Evolutionary conservation across 116 monocot species (phyloP).

Genomic region (Cymodocea nodosa): DNA sequence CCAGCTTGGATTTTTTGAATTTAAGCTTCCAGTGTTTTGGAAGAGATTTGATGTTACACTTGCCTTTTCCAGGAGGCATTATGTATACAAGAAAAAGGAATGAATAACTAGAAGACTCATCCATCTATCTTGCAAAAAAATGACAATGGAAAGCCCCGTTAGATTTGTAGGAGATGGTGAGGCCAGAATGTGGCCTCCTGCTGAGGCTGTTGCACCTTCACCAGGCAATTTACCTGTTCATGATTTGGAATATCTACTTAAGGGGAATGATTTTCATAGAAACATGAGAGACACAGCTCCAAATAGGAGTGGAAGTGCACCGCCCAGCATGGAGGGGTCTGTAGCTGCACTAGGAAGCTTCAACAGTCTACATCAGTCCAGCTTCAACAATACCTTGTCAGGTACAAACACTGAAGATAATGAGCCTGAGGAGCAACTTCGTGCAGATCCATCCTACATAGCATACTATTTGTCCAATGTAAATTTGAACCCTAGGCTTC

Average conservation of each 20-base stretch:
- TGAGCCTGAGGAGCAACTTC: slow-evolving; percentile 56
- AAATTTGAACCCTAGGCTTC: slow-evolving; percentile 90
- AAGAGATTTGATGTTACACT: too few species aligned
- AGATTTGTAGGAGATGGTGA: slow-evolving; percentile 34
- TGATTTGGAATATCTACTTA: slow-evolving; percentile 37
- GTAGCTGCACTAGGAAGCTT: slow-evolving; percentile 37
- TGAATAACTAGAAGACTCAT: too few species aligned
- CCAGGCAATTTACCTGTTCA: slow-evolving; percentile 22
- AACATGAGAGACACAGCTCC: slow-evolving; percentile 27
- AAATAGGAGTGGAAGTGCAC: slow-evolving; percentile 85
- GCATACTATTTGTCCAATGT: slow-evolving; percentile 70
- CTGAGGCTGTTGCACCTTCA: slow-evolving; percentile 19
- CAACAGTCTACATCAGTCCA: slow-evolving; percentile 9
- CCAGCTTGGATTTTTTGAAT: too few species aligned
- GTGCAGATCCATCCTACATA: slow-evolving; percentile 63
- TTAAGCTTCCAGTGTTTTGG: too few species aligned
- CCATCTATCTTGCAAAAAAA: slow-evolving; percentile 6
- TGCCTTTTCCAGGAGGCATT: too few species aligned
- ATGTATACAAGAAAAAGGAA: too few species aligned
- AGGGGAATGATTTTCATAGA: slow-evolving; percentile 24
- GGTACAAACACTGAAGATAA: slow-evolving; percentile 25
- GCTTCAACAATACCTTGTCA: slow-evolving; percentile 23
- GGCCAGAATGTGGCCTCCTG: slow-evolving; percentile 34
- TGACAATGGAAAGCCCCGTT: slow-evolving; percentile 70
- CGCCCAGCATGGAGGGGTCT: slow-evolving; percentile 90